A percentile compares a stretch with the other conserved stretches of the same genome.
phyloP scores from a whole-genome alignment of 306 rosid genomes.

The Senna siamea region DNA sequence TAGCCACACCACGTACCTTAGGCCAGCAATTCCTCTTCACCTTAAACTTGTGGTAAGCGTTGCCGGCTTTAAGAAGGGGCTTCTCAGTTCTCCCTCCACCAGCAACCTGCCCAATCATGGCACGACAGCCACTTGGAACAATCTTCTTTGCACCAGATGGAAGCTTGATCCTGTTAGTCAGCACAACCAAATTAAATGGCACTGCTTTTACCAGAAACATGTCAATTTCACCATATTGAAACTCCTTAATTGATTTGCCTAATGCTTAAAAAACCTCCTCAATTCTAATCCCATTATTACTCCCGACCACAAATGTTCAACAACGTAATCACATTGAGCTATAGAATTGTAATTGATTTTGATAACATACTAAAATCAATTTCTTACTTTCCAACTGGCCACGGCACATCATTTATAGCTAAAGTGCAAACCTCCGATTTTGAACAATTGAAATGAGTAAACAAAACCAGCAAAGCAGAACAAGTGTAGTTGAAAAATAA shows the following conservation, averaged over 20 bases:
- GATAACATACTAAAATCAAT: not conserved
- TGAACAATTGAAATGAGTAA: not conserved
- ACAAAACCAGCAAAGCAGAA: not conserved
- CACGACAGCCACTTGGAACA: constrained; percentile 76
- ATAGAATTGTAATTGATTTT: not conserved
- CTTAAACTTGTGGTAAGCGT: constrained; percentile 80
- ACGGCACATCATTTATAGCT: not conserved
- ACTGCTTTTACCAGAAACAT: not conserved
- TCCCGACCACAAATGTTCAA: not conserved
- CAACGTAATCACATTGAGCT: not conserved
- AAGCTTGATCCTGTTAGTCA: constrained; percentile 63
- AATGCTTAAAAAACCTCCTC: not conserved
- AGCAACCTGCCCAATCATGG: constrained; percentile 88
- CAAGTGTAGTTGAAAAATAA: not conserved
- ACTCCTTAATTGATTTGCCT: not conserved
- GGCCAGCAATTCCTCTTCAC: constrained; percentile 94
- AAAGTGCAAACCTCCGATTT: not conserved
- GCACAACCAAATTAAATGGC: not conserved
- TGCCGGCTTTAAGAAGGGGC: constrained; percentile 80
- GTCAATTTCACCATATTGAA: not conserved
- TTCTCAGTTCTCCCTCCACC: constrained; percentile 92
- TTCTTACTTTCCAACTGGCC: not conserved
- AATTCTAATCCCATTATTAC: not conserved
- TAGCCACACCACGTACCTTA: constrained; percentile 94
- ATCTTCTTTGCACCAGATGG: constrained; percentile 86